These are phyloP conservation scores for Globisporangium viniferum DNA, from an alignment of 352 stramenopile genomes.

Conservation along the genomic window DNA sequence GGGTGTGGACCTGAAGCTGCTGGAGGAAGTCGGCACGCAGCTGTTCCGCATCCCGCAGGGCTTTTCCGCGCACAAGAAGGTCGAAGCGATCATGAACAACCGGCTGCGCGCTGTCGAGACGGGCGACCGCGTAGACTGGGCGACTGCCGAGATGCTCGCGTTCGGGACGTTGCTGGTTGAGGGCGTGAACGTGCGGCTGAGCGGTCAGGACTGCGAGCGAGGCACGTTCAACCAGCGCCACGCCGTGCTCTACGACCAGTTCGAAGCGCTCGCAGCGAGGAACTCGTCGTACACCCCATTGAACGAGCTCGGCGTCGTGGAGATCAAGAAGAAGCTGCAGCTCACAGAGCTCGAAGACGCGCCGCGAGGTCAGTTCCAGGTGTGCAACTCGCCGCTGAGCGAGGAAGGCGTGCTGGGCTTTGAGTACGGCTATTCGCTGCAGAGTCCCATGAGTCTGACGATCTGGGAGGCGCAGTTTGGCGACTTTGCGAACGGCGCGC, in stretches of 20 bases:
- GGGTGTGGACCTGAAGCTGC: slow-evolving; percentile 66
- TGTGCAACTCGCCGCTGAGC: slow-evolving; percentile 81
- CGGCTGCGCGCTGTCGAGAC: slow-evolving; percentile 74
- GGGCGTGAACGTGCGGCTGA: slow-evolving; percentile 79
- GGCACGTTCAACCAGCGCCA: slow-evolving; percentile 90
- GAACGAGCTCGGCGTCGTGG: slow-evolving; percentile 69
- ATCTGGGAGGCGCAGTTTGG: slow-evolving; percentile 94
- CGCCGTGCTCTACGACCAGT: slow-evolving; percentile 87
- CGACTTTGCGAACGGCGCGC: slow-evolving; percentile 86
- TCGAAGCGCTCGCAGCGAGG: slow-evolving; percentile 59
- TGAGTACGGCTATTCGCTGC: slow-evolving; percentile 85
- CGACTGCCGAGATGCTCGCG: slow-evolving; percentile 83
- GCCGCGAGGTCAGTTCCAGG: slow-evolving; percentile 50
- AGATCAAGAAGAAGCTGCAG: slow-evolving; percentile 38
- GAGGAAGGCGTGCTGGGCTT: slow-evolving; percentile 86
- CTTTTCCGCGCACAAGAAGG: slow-evolving; percentile 84
- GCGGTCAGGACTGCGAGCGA: slow-evolving; percentile 86
- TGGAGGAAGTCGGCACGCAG: slow-evolving; percentile 72
- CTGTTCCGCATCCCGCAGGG: slow-evolving; percentile 77
- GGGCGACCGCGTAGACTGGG: slow-evolving; percentile 84
- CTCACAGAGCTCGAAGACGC: slow-evolving; percentile 42
- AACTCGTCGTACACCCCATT: slow-evolving; percentile 95
- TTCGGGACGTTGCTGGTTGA: slow-evolving; percentile 85
- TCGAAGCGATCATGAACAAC: slow-evolving; percentile 87
- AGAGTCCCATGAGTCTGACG: slow-evolving; percentile 68